Evolutionary conservation across 441 rosid genomes (phyloP), one percentile per base, ranked within the genome.

Genomic region (Sinapis alba): DNA sequence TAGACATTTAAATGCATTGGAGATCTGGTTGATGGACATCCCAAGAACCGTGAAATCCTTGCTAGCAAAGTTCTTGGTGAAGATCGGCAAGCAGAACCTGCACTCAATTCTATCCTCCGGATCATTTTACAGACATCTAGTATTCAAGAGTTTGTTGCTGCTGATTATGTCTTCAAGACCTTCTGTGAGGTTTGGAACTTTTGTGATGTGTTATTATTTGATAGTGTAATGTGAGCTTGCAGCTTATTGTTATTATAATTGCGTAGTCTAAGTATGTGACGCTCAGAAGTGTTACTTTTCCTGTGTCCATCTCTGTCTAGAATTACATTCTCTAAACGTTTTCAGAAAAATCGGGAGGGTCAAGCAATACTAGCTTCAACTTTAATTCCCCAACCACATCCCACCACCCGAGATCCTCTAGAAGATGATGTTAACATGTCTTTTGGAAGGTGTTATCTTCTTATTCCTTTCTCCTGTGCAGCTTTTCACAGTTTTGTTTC

Each of bases 371-470:
- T 96, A 82, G 97, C 91, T 27, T 93, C 99, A 38, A 96, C 96
- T 27, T 86, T 96, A 84, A 92, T 94, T 76, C 98, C 97, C 63
- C 94, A 89, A 78, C 97, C 96, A 16, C 83, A 80, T 76, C 81
- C 86, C 34, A 85, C 85, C 82, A 63, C 79, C 75, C 85, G 79
- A 78, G 89, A 91, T 74, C 75, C 92, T 68, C 78, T 86, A 59
- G 98, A 93, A 73, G 97, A 93, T 81, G 97, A 96, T 74, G 90
- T 88, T 82, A 86, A 90, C 85, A 82, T 96, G 93, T 93, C 99
- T 68, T 96, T 96, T 85, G 98, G 99, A 85, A 93, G 99, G 99
- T 96, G 65, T 51, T 75, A 74, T 82, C 62, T 78, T 62, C 28
- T 65, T 71, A n/a, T 75, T 36, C 24, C 8, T 43, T 51, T 65